Percentiles rank a stretch among this genome's conserved stretches.
phyloP scores from a whole-genome alignment of 768 basidiomycete genomes.

The Dacryopinax spathularia region DNA sequence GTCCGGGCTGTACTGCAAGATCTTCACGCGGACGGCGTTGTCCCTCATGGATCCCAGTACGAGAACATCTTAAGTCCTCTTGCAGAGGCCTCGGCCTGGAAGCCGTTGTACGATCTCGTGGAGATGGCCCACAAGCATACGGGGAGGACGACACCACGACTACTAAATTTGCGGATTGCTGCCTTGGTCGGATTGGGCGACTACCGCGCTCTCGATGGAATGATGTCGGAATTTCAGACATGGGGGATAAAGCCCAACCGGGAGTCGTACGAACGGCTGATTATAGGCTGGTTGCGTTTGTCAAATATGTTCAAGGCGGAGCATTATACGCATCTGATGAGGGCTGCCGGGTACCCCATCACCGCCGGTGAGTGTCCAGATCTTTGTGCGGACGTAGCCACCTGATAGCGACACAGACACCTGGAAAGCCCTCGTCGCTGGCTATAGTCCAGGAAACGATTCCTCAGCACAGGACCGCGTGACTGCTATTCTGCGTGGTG shows the following conservation, averaged over 20 bases:
- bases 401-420: constrained; percentile 43
- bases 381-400: constrained; percentile 40
- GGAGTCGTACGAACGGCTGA: constrained; percentile 53
- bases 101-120: constrained; percentile 34
- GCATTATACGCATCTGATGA: constrained; percentile 42
- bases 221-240: constrained; percentile 38
- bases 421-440: constrained; percentile 8
- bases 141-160: constrained; percentile 36
- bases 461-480: constrained; percentile 18
- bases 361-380: constrained; percentile 35
- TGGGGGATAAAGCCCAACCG: constrained; percentile 37
- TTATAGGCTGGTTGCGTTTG: constrained; percentile 56
- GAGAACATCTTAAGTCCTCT: constrained; percentile 41
- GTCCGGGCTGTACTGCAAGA: not conserved
- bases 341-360: constrained; percentile 37
- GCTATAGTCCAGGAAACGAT: not conserved
- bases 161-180: constrained; percentile 58
- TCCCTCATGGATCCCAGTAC: constrained; percentile 24
- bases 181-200: constrained; percentile 43
- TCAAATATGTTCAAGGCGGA: constrained; percentile 44
- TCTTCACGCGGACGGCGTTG: not conserved
- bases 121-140: constrained; percentile 28
- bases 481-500: constrained; percentile 32
- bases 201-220: constrained; percentile 33
- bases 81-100: constrained; percentile 37